Evolutionary conservation across 768 basidiomycete genomes (phyloP), one percentile per base, ranked within the genome.

Genomic region (Rhizopogon roseolus): DNA sequence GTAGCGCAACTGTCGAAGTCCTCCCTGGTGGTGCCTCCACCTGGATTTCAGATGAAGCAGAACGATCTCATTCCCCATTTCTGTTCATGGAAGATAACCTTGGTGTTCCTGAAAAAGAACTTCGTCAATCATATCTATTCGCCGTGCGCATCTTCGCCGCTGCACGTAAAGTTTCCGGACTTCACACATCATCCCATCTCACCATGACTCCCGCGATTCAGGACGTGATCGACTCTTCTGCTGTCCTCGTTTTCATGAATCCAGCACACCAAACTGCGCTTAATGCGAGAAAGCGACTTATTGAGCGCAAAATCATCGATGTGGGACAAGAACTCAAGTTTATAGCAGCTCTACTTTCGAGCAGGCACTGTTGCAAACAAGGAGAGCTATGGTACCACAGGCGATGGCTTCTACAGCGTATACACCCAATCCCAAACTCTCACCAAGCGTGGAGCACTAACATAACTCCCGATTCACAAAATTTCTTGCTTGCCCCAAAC

Each of bases 361-460:
- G 76, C 41, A 75, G 70, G 5, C 77, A 82, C 25, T 79, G 75
- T 60, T 76, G 80, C 22, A 90, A 88, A 67, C 79, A 86, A 60
- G 82, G 83, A 1, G 76, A 83, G 27, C 60, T 88, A 27, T 90
- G 88, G 88, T 73, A 82, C 57, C 82, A 90, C 62, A 78, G 88
- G 32, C 77, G 80, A 59, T 88, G 86, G 87, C 71, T 86, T 40
- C 71, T 87, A 13, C 60, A 58, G 16, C 64, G 62, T 41, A 42
- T 75, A 32, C 69, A 75, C 57, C 37, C 57, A 44, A 39, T 7
- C 36, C 22, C 53, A 59, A 17, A 54, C 50, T 13, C 9, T 29
- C 36, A 22, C 29, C 49, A 19, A 5, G 27, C 29, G 29, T 32
- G 27, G 41, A 1, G 22, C 40, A 13, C 22, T 37, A 10, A 4